These are phyloP conservation scores for Iodosphaeria phyllophila DNA, from an alignment of 2,329 filamentous ascomycete species.

Conservation along the genomic window DNA sequence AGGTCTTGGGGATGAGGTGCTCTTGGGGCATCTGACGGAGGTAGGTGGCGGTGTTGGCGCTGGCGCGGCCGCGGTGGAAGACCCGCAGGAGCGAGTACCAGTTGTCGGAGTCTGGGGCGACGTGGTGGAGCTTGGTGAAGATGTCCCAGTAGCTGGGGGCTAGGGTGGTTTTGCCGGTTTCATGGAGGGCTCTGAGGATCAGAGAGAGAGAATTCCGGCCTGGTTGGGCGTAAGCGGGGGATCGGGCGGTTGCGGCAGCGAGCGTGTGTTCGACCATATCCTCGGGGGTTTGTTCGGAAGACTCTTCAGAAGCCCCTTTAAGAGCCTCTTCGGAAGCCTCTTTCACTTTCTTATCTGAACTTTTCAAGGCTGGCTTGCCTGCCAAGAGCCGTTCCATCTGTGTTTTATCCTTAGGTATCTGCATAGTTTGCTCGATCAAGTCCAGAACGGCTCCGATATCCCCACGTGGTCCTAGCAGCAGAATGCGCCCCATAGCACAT, in stretches of 20 bases:
- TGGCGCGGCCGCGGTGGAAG: conserved; percentile 47
- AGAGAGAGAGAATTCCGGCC: conserved; percentile 46
- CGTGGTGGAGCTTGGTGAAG: conserved; percentile 38
- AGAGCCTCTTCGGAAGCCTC: too few relatives aligned
- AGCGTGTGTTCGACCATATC: too few relatives aligned
- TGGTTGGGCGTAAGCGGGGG: conserved; percentile 22
- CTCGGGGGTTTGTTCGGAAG: too few relatives aligned
- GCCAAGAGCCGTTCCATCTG: too few relatives aligned
- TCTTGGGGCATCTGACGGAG: conserved; percentile 32
- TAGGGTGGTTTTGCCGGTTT: conserved; percentile 38
- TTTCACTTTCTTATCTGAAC: too few relatives aligned
- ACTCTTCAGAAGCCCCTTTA: too few relatives aligned
- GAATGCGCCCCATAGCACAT: conserved; percentile 59
- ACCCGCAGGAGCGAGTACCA: conserved; percentile 50
- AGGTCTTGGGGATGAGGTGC: conserved; percentile 30
- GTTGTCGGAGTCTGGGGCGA: conserved; percentile 56
- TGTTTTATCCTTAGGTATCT: conserved; percentile 42
- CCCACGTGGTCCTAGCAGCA: conserved; percentile 44
- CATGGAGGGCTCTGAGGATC: conserved; percentile 43
- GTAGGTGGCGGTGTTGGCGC: conserved; percentile 38
- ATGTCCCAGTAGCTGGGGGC: conserved; percentile 64
- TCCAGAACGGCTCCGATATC: conserved; percentile 57
- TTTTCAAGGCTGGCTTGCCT: too few relatives aligned
- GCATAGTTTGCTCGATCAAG: conserved; percentile 68
- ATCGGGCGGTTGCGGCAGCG: conserved; percentile 7